These are phyloP conservation scores for Eucalyptus marginata DNA, from an alignment of 345 rosid species.

Conservation along the genomic window DNA sequence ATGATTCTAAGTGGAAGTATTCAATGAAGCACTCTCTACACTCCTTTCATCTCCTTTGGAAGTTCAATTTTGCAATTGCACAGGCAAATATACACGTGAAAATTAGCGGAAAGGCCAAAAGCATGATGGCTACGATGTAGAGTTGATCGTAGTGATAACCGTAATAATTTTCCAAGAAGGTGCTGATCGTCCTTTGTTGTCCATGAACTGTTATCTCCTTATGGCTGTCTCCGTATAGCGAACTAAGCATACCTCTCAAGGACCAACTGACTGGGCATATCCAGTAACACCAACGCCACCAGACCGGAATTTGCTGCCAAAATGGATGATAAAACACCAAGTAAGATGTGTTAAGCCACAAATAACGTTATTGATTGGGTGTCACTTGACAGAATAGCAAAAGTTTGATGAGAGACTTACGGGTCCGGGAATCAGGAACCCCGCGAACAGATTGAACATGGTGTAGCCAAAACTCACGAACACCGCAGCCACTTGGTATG, in stretches of 20 bases:
- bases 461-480: conserved; percentile 9
- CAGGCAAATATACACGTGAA: conserved; percentile 11
- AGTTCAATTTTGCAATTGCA: conserved; percentile 26
- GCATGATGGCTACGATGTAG: conserved; percentile 1
- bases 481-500: conserved; percentile 12
- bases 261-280: conserved; percentile 28
- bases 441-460: conserved; percentile 14
- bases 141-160: conserved; percentile 17
- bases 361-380: background rate
- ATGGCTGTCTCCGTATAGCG: conserved; percentile 31
- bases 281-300: conserved; percentile 45
- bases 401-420: conserved; percentile 5
- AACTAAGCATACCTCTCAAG: conserved; percentile 15
- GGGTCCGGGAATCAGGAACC: conserved; percentile 30
- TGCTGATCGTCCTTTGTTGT: conserved; percentile 1
- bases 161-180: conserved; percentile 9
- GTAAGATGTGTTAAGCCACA: background rate
- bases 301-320: conserved; percentile 20
- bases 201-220: conserved; percentile 10
- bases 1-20: background rate
- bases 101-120: conserved; percentile 12
- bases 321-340: background rate
- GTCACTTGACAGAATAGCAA: background rate
- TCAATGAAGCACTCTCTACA: background rate
- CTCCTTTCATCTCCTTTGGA: conserved; percentile 8